Evolutionary conservation across 768 basidiomycete species (phyloP).

Genomic region (Xerocomellus chrysenteron): DNA sequence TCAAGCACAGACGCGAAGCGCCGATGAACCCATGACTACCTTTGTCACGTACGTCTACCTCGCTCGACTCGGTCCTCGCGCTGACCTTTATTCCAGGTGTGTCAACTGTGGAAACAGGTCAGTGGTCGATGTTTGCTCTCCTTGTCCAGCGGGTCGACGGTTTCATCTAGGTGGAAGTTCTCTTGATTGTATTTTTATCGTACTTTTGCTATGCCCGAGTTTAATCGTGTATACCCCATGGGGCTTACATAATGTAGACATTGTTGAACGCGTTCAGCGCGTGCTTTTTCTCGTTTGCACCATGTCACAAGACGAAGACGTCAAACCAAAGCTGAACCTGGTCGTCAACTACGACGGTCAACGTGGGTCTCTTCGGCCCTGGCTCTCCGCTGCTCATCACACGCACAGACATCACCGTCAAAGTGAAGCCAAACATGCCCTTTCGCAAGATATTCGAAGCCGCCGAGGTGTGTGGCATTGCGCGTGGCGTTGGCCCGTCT

Average conservation of each 20-base stretch:
- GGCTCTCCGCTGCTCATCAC: not conserved
- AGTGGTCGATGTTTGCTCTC: slow-evolving; percentile 6
- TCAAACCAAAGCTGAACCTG: slow-evolving; percentile 72
- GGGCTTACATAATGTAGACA: slow-evolving; percentile 22
- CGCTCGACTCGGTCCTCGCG: not conserved
- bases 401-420: slow-evolving; percentile 57
- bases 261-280: slow-evolving; percentile 13
- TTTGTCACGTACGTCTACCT: slow-evolving; percentile 72
- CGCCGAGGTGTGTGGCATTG: slow-evolving; percentile 50
- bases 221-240: slow-evolving; percentile 25
- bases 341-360: slow-evolving; percentile 53
- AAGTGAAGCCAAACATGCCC: slow-evolving; percentile 62
- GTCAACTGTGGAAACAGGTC: slow-evolving; percentile 64
- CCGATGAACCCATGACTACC: slow-evolving; percentile 99
- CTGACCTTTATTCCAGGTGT: slow-evolving; percentile 43
- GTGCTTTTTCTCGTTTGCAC: not conserved
- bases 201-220: slow-evolving; percentile 3
- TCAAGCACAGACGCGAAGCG: slow-evolving; percentile 95
- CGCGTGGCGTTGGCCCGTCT: not conserved
- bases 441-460: slow-evolving; percentile 68
- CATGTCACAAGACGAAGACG: slow-evolving; percentile 43
- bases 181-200: slow-evolving; percentile 38
- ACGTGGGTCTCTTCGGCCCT: slow-evolving; percentile 36
- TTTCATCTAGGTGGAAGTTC: slow-evolving; percentile 55
- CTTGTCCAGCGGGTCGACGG: not conserved